These are phyloP conservation scores for Limnanthes douglasii DNA, from an alignment of 345 rosid species.

Conservation along the genomic window DNA sequence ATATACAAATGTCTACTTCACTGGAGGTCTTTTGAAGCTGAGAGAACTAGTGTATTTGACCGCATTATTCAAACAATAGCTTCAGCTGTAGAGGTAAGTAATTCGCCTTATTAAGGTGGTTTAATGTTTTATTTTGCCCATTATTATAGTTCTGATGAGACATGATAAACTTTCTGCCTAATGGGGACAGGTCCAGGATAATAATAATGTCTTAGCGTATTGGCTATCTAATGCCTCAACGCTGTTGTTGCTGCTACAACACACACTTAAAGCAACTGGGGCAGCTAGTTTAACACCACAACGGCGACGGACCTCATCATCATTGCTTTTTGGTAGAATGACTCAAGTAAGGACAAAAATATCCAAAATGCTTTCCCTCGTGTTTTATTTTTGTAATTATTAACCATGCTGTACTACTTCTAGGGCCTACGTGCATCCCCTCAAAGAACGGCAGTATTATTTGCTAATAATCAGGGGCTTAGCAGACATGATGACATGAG, in stretches of 20 bases:
- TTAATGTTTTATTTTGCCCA: neutral
- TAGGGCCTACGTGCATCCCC: conserved; percentile 86
- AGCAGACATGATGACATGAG: conserved; percentile 47
- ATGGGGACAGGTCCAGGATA: conserved; percentile 73
- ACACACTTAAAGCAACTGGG: conserved; percentile 91
- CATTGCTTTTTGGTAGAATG: conserved; percentile 96
- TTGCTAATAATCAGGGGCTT: conserved; percentile 56
- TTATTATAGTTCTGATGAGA: conserved; percentile 3
- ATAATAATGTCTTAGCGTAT: conserved; percentile 69
- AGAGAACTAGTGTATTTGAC: conserved; percentile 88
- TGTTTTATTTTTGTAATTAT: conserved; percentile 1
- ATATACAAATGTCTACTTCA: conserved; percentile 93
- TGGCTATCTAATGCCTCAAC: conserved; percentile 97
- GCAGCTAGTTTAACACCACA: conserved; percentile 98
- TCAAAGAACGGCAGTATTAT: conserved; percentile 78
- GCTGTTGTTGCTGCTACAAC: conserved; percentile 74
- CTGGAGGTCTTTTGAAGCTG: conserved; percentile 98
- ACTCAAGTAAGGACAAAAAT: conserved; percentile 65
- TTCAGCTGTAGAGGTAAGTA: conserved; percentile 72
- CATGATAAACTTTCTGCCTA: conserved; percentile 11
- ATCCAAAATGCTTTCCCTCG: conserved; percentile 5
- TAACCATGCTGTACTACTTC: conserved; percentile 8
- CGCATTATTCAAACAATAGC: conserved; percentile 95
- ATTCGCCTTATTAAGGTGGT: conserved; percentile 1
- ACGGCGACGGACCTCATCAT: conserved; percentile 77